Evolutionary conservation across 371 early-diverging fungal genomes (phyloP).

Genomic region (Homolaphlyctis polyrhiza): DNA sequence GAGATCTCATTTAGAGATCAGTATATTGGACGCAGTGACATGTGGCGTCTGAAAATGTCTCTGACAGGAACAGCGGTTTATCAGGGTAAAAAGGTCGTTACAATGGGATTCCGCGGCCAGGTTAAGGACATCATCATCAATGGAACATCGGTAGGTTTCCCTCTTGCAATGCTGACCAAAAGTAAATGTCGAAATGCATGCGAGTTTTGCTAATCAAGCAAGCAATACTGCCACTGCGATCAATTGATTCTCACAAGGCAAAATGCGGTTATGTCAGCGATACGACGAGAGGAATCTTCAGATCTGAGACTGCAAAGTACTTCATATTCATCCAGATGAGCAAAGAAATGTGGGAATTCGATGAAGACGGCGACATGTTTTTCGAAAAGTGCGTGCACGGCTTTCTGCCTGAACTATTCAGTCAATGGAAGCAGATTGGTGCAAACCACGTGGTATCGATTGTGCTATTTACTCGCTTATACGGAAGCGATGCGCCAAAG

Average conservation of each 20-base stretch:
- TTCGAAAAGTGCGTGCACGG: slow-evolving; percentile 87
- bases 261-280: slow-evolving; percentile 72
- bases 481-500: too few relatives aligned
- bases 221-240: not conserved
- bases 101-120: slow-evolving; percentile 74
- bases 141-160: slow-evolving; percentile 45
- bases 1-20: slow-evolving; percentile 88
- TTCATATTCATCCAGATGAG: slow-evolving; percentile 94
- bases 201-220: not conserved
- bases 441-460: slow-evolving; percentile 96
- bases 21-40: slow-evolving; percentile 87
- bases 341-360: slow-evolving; percentile 95
- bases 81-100: slow-evolving; percentile 72
- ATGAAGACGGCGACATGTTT: slow-evolving; percentile 90
- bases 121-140: slow-evolving; percentile 73
- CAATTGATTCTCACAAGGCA: slow-evolving; percentile 30
- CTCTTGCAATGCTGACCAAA: too few relatives aligned
- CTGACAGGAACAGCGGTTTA: slow-evolving; percentile 71
- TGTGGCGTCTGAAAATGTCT: slow-evolving; percentile 83
- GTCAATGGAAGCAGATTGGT: slow-evolving; percentile 74
- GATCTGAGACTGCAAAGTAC: slow-evolving; percentile 90
- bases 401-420: slow-evolving; percentile 85
- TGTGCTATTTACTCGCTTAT: slow-evolving; percentile 85
- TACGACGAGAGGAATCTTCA: slow-evolving; percentile 80
- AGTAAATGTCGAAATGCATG: not conserved